Evolutionary conservation across 2,329 filamentous ascomycete species (phyloP).

Genomic region (Verticillium tricorpus): DNA sequence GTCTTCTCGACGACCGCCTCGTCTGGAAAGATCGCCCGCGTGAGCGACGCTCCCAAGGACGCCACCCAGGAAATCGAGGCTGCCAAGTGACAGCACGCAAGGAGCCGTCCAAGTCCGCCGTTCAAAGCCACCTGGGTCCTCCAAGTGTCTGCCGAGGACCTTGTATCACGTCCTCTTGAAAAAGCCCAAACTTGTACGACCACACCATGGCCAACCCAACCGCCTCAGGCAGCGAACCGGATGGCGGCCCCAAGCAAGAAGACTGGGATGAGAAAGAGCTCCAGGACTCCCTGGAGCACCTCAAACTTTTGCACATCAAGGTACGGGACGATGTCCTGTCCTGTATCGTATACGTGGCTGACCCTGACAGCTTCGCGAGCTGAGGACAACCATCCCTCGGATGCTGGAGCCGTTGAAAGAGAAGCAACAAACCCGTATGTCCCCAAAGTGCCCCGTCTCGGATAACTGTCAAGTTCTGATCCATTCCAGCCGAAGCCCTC

Average conservation of each 20-base stretch:
- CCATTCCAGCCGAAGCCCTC: slow-evolving; percentile 41
- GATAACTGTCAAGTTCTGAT: slow-evolving; percentile 13
- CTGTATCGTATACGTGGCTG: background rate
- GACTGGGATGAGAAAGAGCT: slow-evolving; percentile 45
- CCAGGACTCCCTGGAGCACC: slow-evolving; percentile 41
- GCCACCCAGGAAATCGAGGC: background rate
- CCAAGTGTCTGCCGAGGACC: no score
- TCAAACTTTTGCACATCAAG: slow-evolving; percentile 52
- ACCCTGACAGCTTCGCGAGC: slow-evolving; percentile 33
- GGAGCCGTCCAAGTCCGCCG: no score
- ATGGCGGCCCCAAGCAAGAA: slow-evolving; percentile 18
- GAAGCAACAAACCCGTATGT: slow-evolving; percentile 48
- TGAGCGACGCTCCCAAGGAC: background rate
- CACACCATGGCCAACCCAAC: background rate
- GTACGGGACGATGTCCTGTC: slow-evolving; percentile 22
- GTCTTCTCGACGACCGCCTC: no score
- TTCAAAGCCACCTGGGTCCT: background rate
- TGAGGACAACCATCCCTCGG: slow-evolving; percentile 44
- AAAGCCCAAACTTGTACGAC: background rate
- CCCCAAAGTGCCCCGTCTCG: background rate
- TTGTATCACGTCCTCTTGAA: background rate
- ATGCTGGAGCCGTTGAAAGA: slow-evolving; percentile 47
- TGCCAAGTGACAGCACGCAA: background rate
- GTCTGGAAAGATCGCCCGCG: no score
- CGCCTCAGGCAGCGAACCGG: background rate